These are phyloP conservation scores for Trichophyton mentagrophytes DNA, from an alignment of 2,329 filamentous ascomycete species.

Conservation along the genomic window DNA sequence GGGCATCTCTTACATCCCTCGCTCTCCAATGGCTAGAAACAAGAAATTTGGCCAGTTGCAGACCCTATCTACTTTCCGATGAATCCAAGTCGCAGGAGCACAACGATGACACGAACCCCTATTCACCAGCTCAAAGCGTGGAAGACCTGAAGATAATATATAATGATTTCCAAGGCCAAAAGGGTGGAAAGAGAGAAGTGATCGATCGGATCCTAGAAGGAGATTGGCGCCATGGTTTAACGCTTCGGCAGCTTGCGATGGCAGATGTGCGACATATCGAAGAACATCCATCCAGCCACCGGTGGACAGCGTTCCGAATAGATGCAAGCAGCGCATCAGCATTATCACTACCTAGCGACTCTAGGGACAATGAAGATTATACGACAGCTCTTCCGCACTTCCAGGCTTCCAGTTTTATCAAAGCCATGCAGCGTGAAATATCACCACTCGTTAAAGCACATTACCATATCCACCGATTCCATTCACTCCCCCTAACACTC, in stretches of 20 bases:
- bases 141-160: slow-evolving; percentile 57
- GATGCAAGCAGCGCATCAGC: slow-evolving; percentile 5
- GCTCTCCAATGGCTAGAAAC: slow-evolving; percentile 62
- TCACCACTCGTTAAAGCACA: slow-evolving; percentile 71
- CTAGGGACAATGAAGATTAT: slow-evolving; percentile 20
- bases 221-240: slow-evolving; percentile 44
- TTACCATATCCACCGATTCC: slow-evolving; percentile 64
- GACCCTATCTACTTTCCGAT: slow-evolving; percentile 40
- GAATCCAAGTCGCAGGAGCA: slow-evolving; percentile 33
- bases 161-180: slow-evolving; percentile 43
- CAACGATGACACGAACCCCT: slow-evolving; percentile 52
- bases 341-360: slow-evolving; percentile 13
- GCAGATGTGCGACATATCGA: slow-evolving; percentile 42
- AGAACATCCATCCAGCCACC: slow-evolving; percentile 39
- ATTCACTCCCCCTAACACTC: slow-evolving; percentile 51
- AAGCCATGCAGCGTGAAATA: slow-evolving; percentile 60
- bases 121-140: slow-evolving; percentile 53
- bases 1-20: slow-evolving; percentile 57
- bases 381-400: slow-evolving; percentile 49
- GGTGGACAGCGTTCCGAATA: slow-evolving; percentile 44
- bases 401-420: slow-evolving; percentile 67
- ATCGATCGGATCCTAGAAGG: slow-evolving; percentile 45
- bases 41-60: slow-evolving; percentile 48
- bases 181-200: slow-evolving; percentile 41
- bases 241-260: slow-evolving; percentile 43